phyloP scores from a whole-genome alignment of 2,329 filamentous ascomycete genomes.

The Mycosphaerelloides madeirae region DNA sequence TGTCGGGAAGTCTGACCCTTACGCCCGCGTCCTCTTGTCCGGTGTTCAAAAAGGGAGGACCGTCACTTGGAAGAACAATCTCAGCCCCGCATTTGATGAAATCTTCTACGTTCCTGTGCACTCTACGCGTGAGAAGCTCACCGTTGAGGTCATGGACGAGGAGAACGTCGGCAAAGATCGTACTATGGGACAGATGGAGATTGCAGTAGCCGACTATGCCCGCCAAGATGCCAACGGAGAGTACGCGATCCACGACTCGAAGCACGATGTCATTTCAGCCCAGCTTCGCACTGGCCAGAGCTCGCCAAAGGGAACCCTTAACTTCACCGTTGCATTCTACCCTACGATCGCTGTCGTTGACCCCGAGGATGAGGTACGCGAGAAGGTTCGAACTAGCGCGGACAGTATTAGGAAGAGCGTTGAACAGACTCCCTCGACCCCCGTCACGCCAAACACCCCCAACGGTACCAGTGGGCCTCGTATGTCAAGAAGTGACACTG shows the following conservation, averaged over 20 bases:
- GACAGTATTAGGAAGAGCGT: slow-evolving; percentile 18
- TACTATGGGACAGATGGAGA: slow-evolving; percentile 73
- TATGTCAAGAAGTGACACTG: slow-evolving; percentile 24
- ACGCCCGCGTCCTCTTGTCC: slow-evolving; percentile 80
- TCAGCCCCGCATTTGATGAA: slow-evolving; percentile 94
- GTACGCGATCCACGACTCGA: slow-evolving; percentile 73
- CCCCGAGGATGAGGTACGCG: slow-evolving; percentile 75
- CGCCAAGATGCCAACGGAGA: slow-evolving; percentile 72
- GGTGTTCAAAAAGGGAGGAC: slow-evolving; percentile 87
- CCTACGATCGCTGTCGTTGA: slow-evolving; percentile 83
- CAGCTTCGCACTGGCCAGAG: slow-evolving; percentile 71
- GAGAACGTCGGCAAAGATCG: slow-evolving; percentile 90
- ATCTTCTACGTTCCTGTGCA: slow-evolving; percentile 91
- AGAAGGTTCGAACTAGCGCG: slow-evolving; percentile 26
- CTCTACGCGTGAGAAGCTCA: slow-evolving; percentile 73
- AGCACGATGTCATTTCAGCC: slow-evolving; percentile 57
- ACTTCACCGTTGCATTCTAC: slow-evolving; percentile 84
- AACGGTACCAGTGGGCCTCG: neutral
- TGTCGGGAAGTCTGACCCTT: slow-evolving; percentile 94
- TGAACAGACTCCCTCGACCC: neutral
- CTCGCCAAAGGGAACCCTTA: slow-evolving; percentile 70
- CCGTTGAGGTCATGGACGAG: slow-evolving; percentile 92
- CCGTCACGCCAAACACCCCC: neutral
- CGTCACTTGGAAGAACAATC: slow-evolving; percentile 92
- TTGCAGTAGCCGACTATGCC: slow-evolving; percentile 74